Percentiles rank a stretch among this genome's conserved stretches.
These are phyloP conservation scores for Kalaharituber pfeilii DNA, from an alignment of 2,329 filamentous ascomycete genomes.

Conservation along the genomic window DNA sequence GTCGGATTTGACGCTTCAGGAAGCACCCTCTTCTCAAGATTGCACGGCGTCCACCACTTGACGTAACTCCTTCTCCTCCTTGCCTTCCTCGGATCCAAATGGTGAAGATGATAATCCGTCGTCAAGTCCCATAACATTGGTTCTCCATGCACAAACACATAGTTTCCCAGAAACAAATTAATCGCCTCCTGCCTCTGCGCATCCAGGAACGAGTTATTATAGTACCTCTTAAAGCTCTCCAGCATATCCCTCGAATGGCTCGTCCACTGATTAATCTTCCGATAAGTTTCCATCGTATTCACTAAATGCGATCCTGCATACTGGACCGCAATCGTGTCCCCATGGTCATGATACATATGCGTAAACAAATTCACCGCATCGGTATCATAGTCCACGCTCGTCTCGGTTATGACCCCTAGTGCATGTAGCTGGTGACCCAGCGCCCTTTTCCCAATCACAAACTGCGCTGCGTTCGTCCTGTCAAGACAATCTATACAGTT, in stretches of 20 bases:
- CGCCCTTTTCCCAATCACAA: slow-evolving; percentile 89
- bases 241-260: slow-evolving; percentile 97
- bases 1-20: slow-evolving; percentile 25
- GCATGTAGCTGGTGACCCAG: slow-evolving; percentile 84
- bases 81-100: slow-evolving; percentile 54
- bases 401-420: slow-evolving; percentile 65
- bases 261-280: slow-evolving; percentile 98
- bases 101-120: slow-evolving; percentile 92
- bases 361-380: slow-evolving; percentile 94
- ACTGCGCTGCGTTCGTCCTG: slow-evolving; percentile 92
- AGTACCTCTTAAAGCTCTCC: slow-evolving; percentile 96
- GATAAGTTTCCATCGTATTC: slow-evolving; percentile 98
- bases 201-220: slow-evolving; percentile 96
- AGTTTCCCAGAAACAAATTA: slow-evolving; percentile 92
- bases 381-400: slow-evolving; percentile 75
- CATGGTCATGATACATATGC: slow-evolving; percentile 95
- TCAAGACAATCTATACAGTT: slow-evolving; percentile 98
- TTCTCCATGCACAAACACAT: slow-evolving; percentile 69
- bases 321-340: slow-evolving; percentile 92
- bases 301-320: slow-evolving; percentile 95
- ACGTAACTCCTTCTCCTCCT: slow-evolving; percentile 54
- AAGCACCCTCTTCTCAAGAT: slow-evolving; percentile 46
- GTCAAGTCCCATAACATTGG: slow-evolving; percentile 94
- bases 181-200: slow-evolving; percentile 97
- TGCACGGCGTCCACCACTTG: slow-evolving; percentile 64